These are phyloP conservation scores for Blastobotrys malaysiensis DNA, from an alignment of 1,139 yeast genomes.

Conservation along the genomic window DNA sequence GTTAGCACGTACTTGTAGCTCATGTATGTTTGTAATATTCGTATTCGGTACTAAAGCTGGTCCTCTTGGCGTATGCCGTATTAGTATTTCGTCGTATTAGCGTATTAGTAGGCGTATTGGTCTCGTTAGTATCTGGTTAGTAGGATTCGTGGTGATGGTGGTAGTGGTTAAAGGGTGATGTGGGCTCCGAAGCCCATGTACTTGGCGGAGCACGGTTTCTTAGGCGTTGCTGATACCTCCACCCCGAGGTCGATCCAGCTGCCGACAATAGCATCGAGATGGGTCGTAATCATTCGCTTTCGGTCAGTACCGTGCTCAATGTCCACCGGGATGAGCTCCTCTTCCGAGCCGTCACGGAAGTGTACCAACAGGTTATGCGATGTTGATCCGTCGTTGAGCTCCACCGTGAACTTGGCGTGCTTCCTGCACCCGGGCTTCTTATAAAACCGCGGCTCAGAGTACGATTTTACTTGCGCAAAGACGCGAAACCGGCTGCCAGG, in stretches of 20 bases:
- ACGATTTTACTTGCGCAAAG: slow-evolving; percentile 5
- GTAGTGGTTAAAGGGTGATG: background rate
- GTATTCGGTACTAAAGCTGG: background rate
- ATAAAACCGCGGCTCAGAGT: slow-evolving; percentile 8
- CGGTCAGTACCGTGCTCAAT: slow-evolving; percentile 6
- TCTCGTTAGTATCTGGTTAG: background rate
- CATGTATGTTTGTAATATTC: background rate
- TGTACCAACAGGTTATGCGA: slow-evolving; percentile 2
- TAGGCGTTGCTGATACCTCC: background rate
- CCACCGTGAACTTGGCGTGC: slow-evolving; percentile 10
- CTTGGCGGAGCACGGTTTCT: background rate
- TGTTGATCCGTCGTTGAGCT: slow-evolving; percentile 8
- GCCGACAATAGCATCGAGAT: slow-evolving; percentile 5
- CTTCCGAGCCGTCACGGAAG: slow-evolving; percentile 9
- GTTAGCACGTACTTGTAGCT: background rate
- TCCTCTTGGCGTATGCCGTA: too few species aligned
- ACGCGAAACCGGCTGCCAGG: slow-evolving; percentile 6
- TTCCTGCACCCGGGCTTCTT: slow-evolving; percentile 5
- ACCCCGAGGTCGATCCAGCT: slow-evolving; percentile 5
- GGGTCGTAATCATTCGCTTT: slow-evolving; percentile 1
- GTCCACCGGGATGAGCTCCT: slow-evolving; percentile 8
- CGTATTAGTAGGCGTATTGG: background rate
- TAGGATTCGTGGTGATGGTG: background rate
- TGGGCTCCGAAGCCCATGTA: background rate
- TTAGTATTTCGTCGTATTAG: too few species aligned